Evolutionary conservation across 148 eudicot genomes (phyloP).

Genomic region (Polygonum aviculare): DNA sequence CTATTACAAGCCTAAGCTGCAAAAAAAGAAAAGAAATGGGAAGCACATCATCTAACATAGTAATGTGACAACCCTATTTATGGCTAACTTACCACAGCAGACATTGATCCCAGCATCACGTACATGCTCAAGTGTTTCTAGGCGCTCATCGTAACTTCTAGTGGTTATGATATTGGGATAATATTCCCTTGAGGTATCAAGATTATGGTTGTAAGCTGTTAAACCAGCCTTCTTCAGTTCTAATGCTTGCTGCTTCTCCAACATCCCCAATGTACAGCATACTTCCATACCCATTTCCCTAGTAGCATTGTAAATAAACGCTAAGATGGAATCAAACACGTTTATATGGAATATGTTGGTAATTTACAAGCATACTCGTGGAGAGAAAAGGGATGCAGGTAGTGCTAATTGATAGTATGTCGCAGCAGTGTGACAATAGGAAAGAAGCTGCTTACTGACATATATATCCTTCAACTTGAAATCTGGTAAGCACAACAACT

Average conservation of each 20-base stretch:
- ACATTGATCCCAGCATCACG: slow-evolving; percentile 98
- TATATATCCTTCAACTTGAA: not conserved
- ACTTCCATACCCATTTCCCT: slow-evolving; percentile 99
- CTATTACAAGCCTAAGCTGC: not conserved
- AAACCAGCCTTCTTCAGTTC: slow-evolving; percentile 93
- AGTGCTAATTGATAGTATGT: not conserved
- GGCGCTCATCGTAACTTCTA: slow-evolving; percentile 84
- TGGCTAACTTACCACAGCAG: slow-evolving; percentile 64
- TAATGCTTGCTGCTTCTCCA: slow-evolving; percentile 95
- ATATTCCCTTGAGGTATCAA: slow-evolving; percentile 95
- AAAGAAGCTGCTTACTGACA: not conserved
- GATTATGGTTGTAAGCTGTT: slow-evolving; percentile 96
- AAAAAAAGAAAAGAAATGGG: not conserved
- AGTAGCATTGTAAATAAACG: slow-evolving; percentile 11
- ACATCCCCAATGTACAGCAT: slow-evolving; percentile 98
- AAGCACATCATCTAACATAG: not conserved
- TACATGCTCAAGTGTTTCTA: slow-evolving; percentile 78
- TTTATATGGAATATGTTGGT: not conserved
- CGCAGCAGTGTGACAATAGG: not conserved
- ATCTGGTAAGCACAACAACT: not conserved
- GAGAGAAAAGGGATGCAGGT: not conserved
- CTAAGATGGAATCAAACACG: not conserved
- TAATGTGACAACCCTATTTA: not conserved
- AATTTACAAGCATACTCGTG: not conserved
- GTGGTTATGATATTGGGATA: slow-evolving; percentile 93